These are phyloP conservation scores for Mucor piriformis DNA, from an alignment of 371 early-diverging fungal species.

Conservation along the genomic window DNA sequence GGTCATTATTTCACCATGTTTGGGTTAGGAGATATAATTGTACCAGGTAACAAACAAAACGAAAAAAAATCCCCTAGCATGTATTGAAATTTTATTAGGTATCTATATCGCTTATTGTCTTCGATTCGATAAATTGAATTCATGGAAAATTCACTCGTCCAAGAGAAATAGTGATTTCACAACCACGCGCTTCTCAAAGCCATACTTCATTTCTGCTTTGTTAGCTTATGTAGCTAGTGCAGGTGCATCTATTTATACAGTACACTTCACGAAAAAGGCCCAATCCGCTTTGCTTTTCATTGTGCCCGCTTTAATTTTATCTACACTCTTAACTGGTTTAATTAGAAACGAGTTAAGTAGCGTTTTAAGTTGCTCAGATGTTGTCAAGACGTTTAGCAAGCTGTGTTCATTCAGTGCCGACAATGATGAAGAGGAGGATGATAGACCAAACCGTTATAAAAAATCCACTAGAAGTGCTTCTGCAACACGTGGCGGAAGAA, in stretches of 20 bases:
- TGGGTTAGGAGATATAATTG: constrained; percentile 94
- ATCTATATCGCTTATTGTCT: constrained; percentile 88
- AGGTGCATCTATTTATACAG: constrained; percentile 81
- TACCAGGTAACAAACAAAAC: constrained; percentile 68
- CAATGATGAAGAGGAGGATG: constrained; percentile 5
- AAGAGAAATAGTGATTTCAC: neutral
- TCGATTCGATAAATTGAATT: constrained; percentile 72
- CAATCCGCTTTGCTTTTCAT: constrained; percentile 92
- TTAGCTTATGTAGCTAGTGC: constrained; percentile 80
- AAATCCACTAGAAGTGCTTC: neutral
- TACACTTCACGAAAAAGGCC: constrained; percentile 90
- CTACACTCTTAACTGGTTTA: constrained; percentile 68
- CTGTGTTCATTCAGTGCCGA: constrained; percentile 6
- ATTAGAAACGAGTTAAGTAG: constrained; percentile 72
- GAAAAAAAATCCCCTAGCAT: no score
- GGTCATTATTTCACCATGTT: constrained; percentile 81
- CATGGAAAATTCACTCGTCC: constrained; percentile 12
- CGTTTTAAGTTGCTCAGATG: constrained; percentile 66
- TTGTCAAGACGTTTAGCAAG: constrained; percentile 39
- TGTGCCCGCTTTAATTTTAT: constrained; percentile 86
- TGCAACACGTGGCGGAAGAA: constrained; percentile 4
- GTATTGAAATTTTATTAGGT: constrained; percentile 36
- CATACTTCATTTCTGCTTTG: constrained; percentile 81
- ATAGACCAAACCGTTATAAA: constrained; percentile 15
- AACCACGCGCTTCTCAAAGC: constrained; percentile 45